Evolutionary conservation across 2,329 filamentous ascomycete species (phyloP).

Genomic region (Colletotrichum truncatum): DNA sequence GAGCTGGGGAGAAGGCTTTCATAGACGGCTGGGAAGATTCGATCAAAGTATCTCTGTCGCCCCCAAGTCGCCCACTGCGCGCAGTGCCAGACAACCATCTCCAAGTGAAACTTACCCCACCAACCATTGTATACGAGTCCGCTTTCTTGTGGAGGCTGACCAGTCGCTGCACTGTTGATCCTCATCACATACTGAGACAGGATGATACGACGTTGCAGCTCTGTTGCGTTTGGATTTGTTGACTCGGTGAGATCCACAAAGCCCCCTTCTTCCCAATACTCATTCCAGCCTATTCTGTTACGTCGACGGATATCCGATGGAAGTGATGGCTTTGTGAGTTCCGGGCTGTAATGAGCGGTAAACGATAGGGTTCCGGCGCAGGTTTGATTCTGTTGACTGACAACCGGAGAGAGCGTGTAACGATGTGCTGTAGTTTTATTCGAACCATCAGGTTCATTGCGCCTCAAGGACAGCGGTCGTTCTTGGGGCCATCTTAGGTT

Average conservation of each 20-base stretch:
- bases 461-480: slow-evolving; percentile 21
- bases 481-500: slow-evolving; percentile 44
- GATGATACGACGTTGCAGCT: slow-evolving; percentile 45
- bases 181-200: slow-evolving; percentile 52
- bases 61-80: slow-evolving; percentile 50
- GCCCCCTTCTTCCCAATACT: slow-evolving; percentile 48
- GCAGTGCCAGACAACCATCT: slow-evolving; percentile 52
- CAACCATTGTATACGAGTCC: slow-evolving; percentile 38
- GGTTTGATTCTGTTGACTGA: background rate
- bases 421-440: background rate
- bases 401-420: background rate
- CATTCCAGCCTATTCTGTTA: slow-evolving; percentile 40
- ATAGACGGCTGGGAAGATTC: slow-evolving; percentile 53
- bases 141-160: slow-evolving; percentile 26
- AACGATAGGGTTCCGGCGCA: slow-evolving; percentile 35
- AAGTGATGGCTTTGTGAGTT: slow-evolving; percentile 33
- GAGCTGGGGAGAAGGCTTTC: slow-evolving; percentile 52
- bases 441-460: slow-evolving; percentile 10
- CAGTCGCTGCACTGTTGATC: slow-evolving; percentile 48
- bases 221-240: slow-evolving; percentile 44
- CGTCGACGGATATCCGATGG: slow-evolving; percentile 36
- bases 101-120: slow-evolving; percentile 53
- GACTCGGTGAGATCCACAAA: slow-evolving; percentile 51
- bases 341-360: slow-evolving; percentile 43
- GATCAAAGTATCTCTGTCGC: slow-evolving; percentile 43